Percentiles rank a stretch among this genome's conserved stretches.
Conservation (phyloP, 306 rosid genomes). For the Vicia sativa region DNA sequence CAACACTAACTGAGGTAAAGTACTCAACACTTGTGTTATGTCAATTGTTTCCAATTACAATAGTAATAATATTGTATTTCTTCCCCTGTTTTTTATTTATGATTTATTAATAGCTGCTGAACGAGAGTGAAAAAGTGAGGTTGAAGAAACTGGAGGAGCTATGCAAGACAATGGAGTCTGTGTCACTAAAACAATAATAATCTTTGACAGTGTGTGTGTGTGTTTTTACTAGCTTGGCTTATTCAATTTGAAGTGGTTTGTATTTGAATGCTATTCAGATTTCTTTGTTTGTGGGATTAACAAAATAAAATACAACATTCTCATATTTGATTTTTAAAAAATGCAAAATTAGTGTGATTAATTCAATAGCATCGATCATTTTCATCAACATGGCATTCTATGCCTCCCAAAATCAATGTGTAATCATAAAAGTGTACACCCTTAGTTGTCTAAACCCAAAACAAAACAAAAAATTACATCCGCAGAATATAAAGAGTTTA, state of each 20-base stretch:
- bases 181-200: constrained; percentile 40
- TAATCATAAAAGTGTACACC: constrained; percentile 7
- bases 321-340: background rate
- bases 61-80: background rate
- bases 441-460: constrained; percentile 18
- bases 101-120: constrained; percentile 54
- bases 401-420: background rate
- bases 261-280: constrained; percentile 31
- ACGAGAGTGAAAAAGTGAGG: constrained; percentile 81
- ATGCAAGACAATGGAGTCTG: constrained; percentile 59
- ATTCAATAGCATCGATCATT: background rate
- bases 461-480: background rate
- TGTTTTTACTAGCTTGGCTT: constrained; percentile 26
- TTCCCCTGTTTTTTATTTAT: constrained; percentile 19
- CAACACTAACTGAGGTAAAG: constrained; percentile 75
- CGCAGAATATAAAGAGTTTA: background rate
- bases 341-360: background rate
- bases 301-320: background rate
- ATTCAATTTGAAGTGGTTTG: constrained; percentile 33
- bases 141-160: constrained; percentile 84
- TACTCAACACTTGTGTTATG: constrained; percentile 16
- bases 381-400: background rate
- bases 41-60: background rate
- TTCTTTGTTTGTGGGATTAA: background rate
- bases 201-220: background rate